Conservation (phyloP, 805 yeast genomes). For the Zygosaccharomyces pseudorouxii region DNA sequence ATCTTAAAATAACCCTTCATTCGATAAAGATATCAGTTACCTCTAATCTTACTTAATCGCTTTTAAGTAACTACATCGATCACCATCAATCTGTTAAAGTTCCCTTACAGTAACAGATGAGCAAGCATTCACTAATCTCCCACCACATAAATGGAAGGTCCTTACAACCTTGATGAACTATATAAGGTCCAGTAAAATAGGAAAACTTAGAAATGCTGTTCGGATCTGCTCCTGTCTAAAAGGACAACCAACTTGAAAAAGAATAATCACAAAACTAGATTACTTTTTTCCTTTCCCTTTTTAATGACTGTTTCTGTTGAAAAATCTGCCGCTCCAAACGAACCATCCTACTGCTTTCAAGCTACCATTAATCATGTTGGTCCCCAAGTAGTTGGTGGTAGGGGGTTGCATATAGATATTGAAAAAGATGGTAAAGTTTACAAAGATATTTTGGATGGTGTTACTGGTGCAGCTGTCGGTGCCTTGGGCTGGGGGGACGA, state of each 20-base stretch:
- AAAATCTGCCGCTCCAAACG: slow-evolving; percentile 2
- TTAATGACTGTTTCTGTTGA: slow-evolving; percentile 1
- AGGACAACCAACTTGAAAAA: not conserved
- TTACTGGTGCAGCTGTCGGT: slow-evolving; percentile 52
- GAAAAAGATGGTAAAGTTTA: slow-evolving; percentile 39
- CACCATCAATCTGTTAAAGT: too few species aligned
- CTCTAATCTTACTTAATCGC: too few species aligned
- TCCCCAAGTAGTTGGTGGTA: slow-evolving; percentile 41
- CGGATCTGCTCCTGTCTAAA: too few species aligned
- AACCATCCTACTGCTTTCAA: slow-evolving; percentile 41
- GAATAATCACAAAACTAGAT: not conserved
- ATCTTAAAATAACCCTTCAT: not conserved
- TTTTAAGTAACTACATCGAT: too few species aligned
- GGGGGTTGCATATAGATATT: slow-evolving; percentile 39
- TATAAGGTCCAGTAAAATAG: not conserved
- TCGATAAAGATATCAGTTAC: not conserved
- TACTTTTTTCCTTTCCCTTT: not conserved
- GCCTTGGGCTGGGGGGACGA: slow-evolving; percentile 43
- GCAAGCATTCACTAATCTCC: not conserved
- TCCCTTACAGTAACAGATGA: too few species aligned
- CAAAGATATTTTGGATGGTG: slow-evolving; percentile 39
- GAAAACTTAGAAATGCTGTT: not conserved
- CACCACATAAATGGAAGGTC: not conserved
- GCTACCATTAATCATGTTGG: slow-evolving; percentile 36
- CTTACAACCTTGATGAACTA: not conserved